Evolutionary conservation across 352 stramenopile species (phyloP), one percentile per base, ranked within the genome.

Genomic region (Globisporangium cystogenes): DNA sequence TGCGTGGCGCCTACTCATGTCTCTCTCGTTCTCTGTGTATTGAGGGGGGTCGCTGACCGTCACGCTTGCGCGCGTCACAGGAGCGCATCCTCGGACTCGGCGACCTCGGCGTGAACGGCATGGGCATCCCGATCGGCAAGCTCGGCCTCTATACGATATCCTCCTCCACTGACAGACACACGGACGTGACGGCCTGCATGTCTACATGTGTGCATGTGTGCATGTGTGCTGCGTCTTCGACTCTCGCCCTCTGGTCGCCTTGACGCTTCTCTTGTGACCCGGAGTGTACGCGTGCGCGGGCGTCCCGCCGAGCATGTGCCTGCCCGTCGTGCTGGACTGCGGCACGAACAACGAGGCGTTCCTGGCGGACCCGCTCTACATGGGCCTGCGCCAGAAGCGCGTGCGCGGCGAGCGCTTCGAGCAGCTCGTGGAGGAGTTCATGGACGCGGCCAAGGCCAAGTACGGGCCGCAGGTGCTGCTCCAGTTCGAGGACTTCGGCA

Each of bases 91-190:
- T 99, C 4, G 96, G 96, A 54, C 79, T 99, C 12, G 96, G 96
- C 42, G 96, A 99, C 68, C 72, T 99, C 18, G 96, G 96, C 48
- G 86, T 86, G 7, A 98, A 98, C 69, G 96, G 96, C 48, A 99
- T 99, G 95, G 95, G 93, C 36, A 99, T 99, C 59, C 96, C 96
- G 1, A 97, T 99, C 51, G 96, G 96, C 50, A 98, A 98, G 60
- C 74, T 98, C 23, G 42, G 40, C 1, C 40, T 99, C 51, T 99
- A 99, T 70, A 97, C 90, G 33, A 48, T 48, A 48, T 48, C 42
- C 41, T 41, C 31, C 26, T 51, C 46, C 18, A 24, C 31, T 40
- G 15, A 40, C 35, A 16, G 35, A 40, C 35, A n/a, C n/a, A n/a
- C n/a, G n/a, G n/a, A n/a, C n/a, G n/a, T 40, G 27, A 31, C 27